Percentiles rank a stretch among this genome's conserved stretches.
Conservation (phyloP, 1,284 basidiomycete genomes). For the Pterulicium gracile region DNA sequence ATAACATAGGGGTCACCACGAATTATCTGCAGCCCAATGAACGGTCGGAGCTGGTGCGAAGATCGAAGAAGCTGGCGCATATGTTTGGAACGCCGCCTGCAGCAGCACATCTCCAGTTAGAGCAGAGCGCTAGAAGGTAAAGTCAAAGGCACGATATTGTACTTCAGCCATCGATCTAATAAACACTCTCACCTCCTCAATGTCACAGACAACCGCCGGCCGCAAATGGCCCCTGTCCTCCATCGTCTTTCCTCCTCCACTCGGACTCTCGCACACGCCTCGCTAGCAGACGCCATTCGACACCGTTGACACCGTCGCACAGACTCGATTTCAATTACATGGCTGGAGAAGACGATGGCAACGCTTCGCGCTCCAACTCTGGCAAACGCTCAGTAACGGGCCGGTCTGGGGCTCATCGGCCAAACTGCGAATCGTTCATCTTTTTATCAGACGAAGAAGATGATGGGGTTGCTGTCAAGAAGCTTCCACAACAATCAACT, state of each 20-base stretch:
- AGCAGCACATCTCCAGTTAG: conserved; percentile 22
- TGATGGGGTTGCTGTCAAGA: conserved; percentile 8
- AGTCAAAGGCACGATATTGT: too few species aligned
- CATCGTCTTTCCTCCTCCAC: conserved; percentile 10
- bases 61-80: conserved; percentile 68
- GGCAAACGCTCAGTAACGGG: too few species aligned
- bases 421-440: conserved; percentile 43
- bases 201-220: neutral
- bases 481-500: too few species aligned
- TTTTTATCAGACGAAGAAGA: conserved; percentile 56
- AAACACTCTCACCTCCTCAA: neutral
- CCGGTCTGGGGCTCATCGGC: conserved; percentile 18
- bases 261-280: neutral
- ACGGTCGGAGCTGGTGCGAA: conserved; percentile 60
- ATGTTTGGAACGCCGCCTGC: conserved; percentile 62
- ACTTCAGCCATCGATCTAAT: neutral
- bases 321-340: conserved; percentile 17
- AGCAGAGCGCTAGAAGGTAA: conserved; percentile 12
- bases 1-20: conserved; percentile 29
- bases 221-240: conserved; percentile 5
- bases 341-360: too few species aligned
- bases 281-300: conserved; percentile 38
- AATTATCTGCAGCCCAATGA: conserved; percentile 57
- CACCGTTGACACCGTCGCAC: conserved; percentile 26
- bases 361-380: too few species aligned